Evolutionary conservation across 345 rosid genomes (phyloP), one percentile per base, ranked within the genome.

Genomic region (Turritis glabra): DNA sequence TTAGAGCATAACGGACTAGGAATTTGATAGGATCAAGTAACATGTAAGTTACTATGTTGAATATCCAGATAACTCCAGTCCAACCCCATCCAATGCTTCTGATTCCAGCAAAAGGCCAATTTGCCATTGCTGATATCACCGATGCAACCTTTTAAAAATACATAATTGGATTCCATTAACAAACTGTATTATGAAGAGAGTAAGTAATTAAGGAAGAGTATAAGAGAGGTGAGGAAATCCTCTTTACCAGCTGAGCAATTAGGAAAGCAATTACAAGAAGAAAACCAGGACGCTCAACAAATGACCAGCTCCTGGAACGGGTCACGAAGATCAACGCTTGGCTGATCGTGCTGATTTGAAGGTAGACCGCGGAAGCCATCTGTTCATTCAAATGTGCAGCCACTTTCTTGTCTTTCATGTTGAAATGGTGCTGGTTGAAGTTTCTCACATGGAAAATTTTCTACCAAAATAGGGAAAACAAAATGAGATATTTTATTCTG

Each of bases 11-110:
- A 59, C 87, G 81, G 50, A 91, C 94, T 5, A 76, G 79, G 17
- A 91, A 87, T 47, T 93, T 93, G 76, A 93, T 91, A 21, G 97
- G 98, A 84, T 93, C 98, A 62, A 91, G 93, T 50, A 88, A 56
- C 82, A 83, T 50, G 69, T 89, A 93, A 10, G 83, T 78, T 30
- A 88, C 59, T 13, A 86, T 81, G 81, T 88, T 91, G 82, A 79
- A 93, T 18, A 88, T 32, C 98, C 97, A 93, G 50, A 93, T 83
- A 65, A 86, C 88, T 12, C 88, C 91, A 1, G 84, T 67, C 92
- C 98, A 91, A 15, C 79, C 79, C 96, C 97, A 91, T 8, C 97
- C 98, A 29, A 89, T 87, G 43, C 82, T 80, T 21, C 58, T 64
- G 43, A 93, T 81, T 77, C 89, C 91, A 5, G 98, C 96, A 44